phyloP scores from a whole-genome alignment of 164 flowering plant species.

The Cinnamomum chago region DNA sequence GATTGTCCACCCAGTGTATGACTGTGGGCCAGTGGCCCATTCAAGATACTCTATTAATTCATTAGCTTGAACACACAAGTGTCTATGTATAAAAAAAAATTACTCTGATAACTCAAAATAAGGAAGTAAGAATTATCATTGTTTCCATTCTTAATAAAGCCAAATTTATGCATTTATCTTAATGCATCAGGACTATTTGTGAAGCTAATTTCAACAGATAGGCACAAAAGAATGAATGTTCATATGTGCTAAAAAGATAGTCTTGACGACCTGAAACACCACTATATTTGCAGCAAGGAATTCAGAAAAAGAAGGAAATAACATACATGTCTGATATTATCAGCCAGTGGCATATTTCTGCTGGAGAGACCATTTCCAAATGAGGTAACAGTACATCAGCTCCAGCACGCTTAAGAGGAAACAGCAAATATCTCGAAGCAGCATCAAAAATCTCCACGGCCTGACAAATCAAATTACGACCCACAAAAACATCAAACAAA shows the following conservation, averaged over 20 bases:
- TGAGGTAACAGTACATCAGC: constrained; percentile 88
- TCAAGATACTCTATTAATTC: too few relatives aligned
- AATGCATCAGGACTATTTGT: too few relatives aligned
- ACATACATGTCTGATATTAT: constrained; percentile 80
- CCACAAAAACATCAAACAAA: neutral
- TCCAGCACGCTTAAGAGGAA: constrained; percentile 95
- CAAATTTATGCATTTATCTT: neutral
- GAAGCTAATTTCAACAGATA: neutral
- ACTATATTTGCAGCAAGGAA: neutral
- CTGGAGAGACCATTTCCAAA: constrained; percentile 70
- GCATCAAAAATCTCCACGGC: constrained; percentile 97
- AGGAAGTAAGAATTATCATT: too few relatives aligned
- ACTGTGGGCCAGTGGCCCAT: too few relatives aligned
- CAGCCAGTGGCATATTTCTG: constrained; percentile 93
- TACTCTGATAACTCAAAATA: too few relatives aligned
- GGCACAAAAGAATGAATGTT: neutral
- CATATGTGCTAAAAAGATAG: neutral
- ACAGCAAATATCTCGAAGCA: constrained; percentile 90
- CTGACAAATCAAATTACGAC: constrained; percentile 33
- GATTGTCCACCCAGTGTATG: too few relatives aligned
- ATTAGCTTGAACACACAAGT: too few relatives aligned
- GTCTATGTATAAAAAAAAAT: too few relatives aligned
- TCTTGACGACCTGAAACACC: neutral
- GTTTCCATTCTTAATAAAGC: neutral
- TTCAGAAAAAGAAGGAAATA: constrained; percentile 6